phyloP scores from a whole-genome alignment of 1,284 basidiomycete genomes.

The Austroboletus novae-zelandiae region DNA sequence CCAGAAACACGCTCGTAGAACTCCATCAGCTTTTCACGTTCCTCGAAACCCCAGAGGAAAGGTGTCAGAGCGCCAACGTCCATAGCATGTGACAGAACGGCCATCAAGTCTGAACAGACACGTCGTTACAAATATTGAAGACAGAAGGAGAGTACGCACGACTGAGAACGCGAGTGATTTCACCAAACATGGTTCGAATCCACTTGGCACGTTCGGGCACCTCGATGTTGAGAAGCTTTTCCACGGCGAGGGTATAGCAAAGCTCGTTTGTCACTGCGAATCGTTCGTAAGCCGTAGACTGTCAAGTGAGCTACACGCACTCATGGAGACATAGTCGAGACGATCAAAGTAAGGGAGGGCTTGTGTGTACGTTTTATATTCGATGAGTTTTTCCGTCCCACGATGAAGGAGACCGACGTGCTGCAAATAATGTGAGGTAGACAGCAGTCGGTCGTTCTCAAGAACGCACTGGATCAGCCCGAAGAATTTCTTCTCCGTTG shows the following conservation, averaged over 20 bases:
- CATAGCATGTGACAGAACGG: constrained; percentile 93
- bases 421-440: constrained; percentile 39
- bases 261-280: constrained; percentile 90
- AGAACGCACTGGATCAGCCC: constrained; percentile 78
- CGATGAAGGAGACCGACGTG: constrained; percentile 97
- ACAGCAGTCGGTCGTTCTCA: background rate
- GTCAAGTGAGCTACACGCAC: constrained; percentile 43
- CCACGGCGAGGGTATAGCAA: constrained; percentile 95
- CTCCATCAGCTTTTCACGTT: constrained; percentile 99
- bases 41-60: constrained; percentile 99
- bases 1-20: constrained; percentile 99
- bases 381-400: constrained; percentile 98
- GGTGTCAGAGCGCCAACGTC: constrained; percentile 98
- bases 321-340: constrained; percentile 99
- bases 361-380: constrained; percentile 99
- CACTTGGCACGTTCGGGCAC: constrained; percentile 99
- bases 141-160: constrained; percentile 48
- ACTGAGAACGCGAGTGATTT: constrained; percentile 95
- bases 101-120: constrained; percentile 79
- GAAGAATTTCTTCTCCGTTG: constrained; percentile 94
- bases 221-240: constrained; percentile 98
- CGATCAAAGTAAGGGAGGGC: constrained; percentile 99
- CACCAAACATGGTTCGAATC: constrained; percentile 97
- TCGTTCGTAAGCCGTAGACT: background rate
- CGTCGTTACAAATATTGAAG: background rate